Percentiles rank a stretch among this genome's conserved stretches.
These are phyloP conservation scores for Pyropia yezoensis DNA, from an alignment of 23 red algal species.

Conservation along the genomic window DNA sequence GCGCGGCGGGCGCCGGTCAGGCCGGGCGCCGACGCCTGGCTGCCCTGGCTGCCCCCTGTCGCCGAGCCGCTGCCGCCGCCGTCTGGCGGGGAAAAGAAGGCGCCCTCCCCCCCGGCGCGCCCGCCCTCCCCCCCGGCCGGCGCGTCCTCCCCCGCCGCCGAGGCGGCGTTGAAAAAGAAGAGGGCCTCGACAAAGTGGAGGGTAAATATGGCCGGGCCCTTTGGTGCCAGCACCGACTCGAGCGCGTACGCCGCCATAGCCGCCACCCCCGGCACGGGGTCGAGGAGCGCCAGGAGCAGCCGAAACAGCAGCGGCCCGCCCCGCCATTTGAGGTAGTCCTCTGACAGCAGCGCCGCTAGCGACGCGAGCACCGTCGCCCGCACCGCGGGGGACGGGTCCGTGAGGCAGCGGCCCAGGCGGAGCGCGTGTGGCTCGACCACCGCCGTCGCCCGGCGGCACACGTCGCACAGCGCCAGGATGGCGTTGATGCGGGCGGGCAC, in stretches of 20 bases:
- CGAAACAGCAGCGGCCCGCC: constrained; percentile 42
- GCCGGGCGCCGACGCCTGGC: too few relatives aligned
- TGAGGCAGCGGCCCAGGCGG: constrained; percentile 29
- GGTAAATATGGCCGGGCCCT: constrained; percentile 7
- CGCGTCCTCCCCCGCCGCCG: too few relatives aligned
- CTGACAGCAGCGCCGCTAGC: constrained; percentile 45
- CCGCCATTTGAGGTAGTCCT: constrained; percentile 61
- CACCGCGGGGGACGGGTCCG: constrained; percentile 43
- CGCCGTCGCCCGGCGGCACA: constrained; percentile 51
- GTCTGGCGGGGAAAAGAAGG: too few relatives aligned
- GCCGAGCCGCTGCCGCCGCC: too few relatives aligned
- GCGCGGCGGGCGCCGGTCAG: too few relatives aligned
- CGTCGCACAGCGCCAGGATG: constrained; percentile 50
- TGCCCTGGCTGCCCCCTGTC: too few relatives aligned
- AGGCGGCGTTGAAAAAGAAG: constrained; percentile 41
- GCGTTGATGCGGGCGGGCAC: constrained; percentile 44
- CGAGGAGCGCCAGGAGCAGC: constrained; percentile 18
- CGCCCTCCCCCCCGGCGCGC: too few relatives aligned
- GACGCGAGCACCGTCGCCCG: constrained; percentile 27
- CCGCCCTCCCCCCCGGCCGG: too few relatives aligned
- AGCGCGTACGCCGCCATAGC: constrained; percentile 37
- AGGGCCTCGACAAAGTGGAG: constrained; percentile 47
- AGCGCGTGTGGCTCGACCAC: constrained; percentile 52
- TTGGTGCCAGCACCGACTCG: constrained; percentile 20
- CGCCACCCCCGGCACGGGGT: constrained; percentile 21